Conservation (phyloP, 2,329 filamentous ascomycete species). For the Aspergillus sp. region DNA sequence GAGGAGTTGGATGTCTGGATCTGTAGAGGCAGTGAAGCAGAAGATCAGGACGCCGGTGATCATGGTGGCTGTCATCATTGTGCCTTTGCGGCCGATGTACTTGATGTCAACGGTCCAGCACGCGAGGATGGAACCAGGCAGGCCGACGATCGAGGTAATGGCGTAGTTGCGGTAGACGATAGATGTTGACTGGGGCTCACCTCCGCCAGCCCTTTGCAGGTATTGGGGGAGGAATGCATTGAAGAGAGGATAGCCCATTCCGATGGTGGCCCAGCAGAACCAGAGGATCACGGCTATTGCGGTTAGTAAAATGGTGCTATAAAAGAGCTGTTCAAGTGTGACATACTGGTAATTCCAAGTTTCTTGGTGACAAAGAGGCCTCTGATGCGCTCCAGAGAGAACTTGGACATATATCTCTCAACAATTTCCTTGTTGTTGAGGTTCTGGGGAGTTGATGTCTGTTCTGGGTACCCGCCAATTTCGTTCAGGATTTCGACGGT, state of each 20-base stretch:
- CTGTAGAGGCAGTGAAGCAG: constrained; percentile 53
- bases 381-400: constrained; percentile 66
- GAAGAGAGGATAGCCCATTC: constrained; percentile 85
- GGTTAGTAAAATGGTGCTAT: constrained; percentile 34
- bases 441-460: constrained; percentile 35
- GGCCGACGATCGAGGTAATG: constrained; percentile 73
- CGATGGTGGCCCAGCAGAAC: constrained; percentile 81
- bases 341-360: constrained; percentile 49
- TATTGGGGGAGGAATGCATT: constrained; percentile 90
- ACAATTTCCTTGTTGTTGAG: constrained; percentile 52
- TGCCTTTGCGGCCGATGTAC: constrained; percentile 59
- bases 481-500: constrained; percentile 67
- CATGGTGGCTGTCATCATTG: constrained; percentile 53
- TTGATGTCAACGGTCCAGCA: constrained; percentile 71
- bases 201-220: constrained; percentile 58
- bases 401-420: constrained; percentile 61
- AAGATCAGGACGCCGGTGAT: constrained; percentile 56
- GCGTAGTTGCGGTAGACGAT: constrained; percentile 74
- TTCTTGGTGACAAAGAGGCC: constrained; percentile 59
- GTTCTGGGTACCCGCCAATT: constrained; percentile 51
- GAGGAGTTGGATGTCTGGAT: constrained; percentile 51
- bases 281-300: constrained; percentile 55
- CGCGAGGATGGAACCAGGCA: constrained; percentile 74
- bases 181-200: constrained; percentile 36
- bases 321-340: constrained; percentile 41